A percentile compares a stretch with the other conserved stretches of the same genome.
These are phyloP conservation scores for Sporothrix pallida DNA, from an alignment of 2,329 filamentous ascomycete genomes.

Conservation along the genomic window DNA sequence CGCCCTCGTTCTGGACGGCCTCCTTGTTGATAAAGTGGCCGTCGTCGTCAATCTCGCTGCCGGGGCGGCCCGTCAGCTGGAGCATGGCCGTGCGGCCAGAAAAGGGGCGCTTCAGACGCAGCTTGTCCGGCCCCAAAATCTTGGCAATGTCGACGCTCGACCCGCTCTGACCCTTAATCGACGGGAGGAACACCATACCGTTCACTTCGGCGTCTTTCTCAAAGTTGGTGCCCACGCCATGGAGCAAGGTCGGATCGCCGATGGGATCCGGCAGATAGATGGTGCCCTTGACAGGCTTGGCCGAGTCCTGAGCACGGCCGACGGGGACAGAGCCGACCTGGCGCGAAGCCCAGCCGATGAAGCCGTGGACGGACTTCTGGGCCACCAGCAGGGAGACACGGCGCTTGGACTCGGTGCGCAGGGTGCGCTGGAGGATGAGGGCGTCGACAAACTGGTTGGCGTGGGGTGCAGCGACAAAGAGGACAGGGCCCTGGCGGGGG, in stretches of 20 bases:
- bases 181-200: conserved; percentile 85
- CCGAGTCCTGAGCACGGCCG: conserved; percentile 85
- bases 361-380: conserved; percentile 92
- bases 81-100: conserved; percentile 74
- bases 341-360: conserved; percentile 85
- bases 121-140: conserved; percentile 78
- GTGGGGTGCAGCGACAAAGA: conserved; percentile 96
- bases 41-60: conserved; percentile 69
- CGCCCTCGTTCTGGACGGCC: conserved; percentile 50
- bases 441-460: conserved; percentile 99
- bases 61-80: conserved; percentile 76
- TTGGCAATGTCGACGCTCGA: conserved; percentile 84
- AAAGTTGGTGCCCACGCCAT: conserved; percentile 82
- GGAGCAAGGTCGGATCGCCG: conserved; percentile 80
- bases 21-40: conserved; percentile 64
- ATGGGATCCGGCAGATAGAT: conserved; percentile 90
- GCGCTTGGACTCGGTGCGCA: conserved; percentile 83
- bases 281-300: conserved; percentile 77
- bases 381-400: conserved; percentile 92
- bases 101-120: conserved; percentile 86
- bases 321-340: conserved; percentile 92
- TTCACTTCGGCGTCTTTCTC: conserved; percentile 75
- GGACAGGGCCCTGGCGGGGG: conserved; percentile 82
- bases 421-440: conserved; percentile 87
- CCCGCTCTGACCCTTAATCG: conserved; percentile 74